phyloP scores from a whole-genome alignment of 805 yeast genomes.

The Wickerhamomyces silvicola region DNA sequence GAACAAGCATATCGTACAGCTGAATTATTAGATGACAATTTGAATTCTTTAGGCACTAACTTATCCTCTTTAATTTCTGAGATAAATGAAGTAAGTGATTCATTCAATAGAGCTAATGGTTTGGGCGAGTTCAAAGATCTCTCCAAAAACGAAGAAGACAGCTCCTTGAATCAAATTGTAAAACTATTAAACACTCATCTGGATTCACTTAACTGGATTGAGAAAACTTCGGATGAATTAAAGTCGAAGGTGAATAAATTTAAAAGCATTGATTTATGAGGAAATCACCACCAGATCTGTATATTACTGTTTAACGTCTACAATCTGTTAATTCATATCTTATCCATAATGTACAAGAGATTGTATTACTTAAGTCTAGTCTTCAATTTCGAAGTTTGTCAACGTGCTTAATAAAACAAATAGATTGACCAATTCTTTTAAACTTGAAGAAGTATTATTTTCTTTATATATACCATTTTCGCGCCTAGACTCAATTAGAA shows the following conservation, averaged over 20 bases:
- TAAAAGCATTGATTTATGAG: constrained; percentile 15
- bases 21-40: constrained; percentile 72
- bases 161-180: constrained; percentile 61
- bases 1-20: constrained; percentile 87
- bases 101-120: constrained; percentile 59
- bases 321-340: too few species aligned
- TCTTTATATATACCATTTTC: constrained; percentile 21
- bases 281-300: too few species aligned
- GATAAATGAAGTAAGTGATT: constrained; percentile 76
- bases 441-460: constrained; percentile 29
- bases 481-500: constrained; percentile 26
- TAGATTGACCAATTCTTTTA: constrained; percentile 48
- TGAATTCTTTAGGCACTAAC: constrained; percentile 72
- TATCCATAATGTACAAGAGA: too few species aligned
- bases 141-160: constrained; percentile 33
- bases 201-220: constrained; percentile 85
- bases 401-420: constrained; percentile 49
- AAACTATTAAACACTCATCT: constrained; percentile 81
- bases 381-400: constrained; percentile 36
- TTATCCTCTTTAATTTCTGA: constrained; percentile 71
- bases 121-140: constrained; percentile 25
- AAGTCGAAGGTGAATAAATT: constrained; percentile 53
- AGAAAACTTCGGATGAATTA: constrained; percentile 60
- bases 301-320: too few species aligned
- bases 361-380: constrained; percentile 4